Evolutionary conservation across 805 yeast species (phyloP), one percentile per base, ranked within the genome.

Genomic region (Myxozyma sirexii): DNA sequence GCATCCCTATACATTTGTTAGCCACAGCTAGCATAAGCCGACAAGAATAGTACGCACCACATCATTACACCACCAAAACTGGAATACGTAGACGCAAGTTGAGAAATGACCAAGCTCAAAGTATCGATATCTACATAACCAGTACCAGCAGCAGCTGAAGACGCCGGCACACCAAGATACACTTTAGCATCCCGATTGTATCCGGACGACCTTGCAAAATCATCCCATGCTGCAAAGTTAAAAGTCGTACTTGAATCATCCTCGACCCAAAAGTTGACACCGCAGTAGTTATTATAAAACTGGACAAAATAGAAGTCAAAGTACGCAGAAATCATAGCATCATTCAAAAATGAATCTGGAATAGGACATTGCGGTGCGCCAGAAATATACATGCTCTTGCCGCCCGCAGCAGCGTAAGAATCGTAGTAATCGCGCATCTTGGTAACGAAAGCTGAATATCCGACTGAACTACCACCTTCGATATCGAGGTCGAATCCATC

Each of bases 401-500:
- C 66, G 42, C 68, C 53, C 3, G 64, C n/a, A 10, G 60, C 57
- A 46, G 57, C 68, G 54, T 61, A 60, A 3, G 62, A 46, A 49
- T 75, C 76, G 59, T 73, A 79, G 53, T 72, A 72, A 3, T 60
- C 57, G 24, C 75, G 67, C 58, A 75, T 58, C 45, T 67, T 65
- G 41, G 64, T 67, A 12, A 77, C 82, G 58, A 82, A 74, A 3
- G 83, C 82, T 53, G 78, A 78, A 60, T 79, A 81, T 41, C 88
- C 89, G n/a, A 75, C 73, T 54, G 74, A 71, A 47, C 71, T 64
- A 54, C 77, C 75, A 67, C 81, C 80, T 65, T 81, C 87, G 59
- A 82, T 77, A 69, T 84, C 88, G 51, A 86, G 79, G 65, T 84
- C 88, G 67, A 84, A 86, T n/a, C 91, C 90, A 71, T 85, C 89